These are phyloP conservation scores for Cerioporus squamosus DNA, from an alignment of 1,284 basidiomycete species.

Conservation along the genomic window DNA sequence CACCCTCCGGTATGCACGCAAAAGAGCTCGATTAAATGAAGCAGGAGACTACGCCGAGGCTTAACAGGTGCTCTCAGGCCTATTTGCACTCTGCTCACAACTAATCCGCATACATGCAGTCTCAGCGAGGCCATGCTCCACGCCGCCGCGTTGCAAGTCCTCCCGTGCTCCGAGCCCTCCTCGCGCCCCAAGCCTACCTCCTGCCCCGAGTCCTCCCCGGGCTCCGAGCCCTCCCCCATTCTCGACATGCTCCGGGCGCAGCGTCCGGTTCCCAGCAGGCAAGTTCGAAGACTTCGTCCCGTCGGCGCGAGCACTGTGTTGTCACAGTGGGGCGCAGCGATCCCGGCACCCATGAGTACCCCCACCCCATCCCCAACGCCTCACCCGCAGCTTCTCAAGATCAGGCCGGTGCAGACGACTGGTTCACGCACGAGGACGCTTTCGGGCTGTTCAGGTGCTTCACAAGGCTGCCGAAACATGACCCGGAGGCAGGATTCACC, in stretches of 20 bases:
- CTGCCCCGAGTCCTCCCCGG: too few relatives aligned
- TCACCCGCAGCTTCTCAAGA: not conserved
- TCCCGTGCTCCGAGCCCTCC: too few relatives aligned
- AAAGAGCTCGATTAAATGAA: not conserved
- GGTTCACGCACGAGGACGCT: not conserved
- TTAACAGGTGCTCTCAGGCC: too few relatives aligned
- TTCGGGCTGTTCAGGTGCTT: conserved; percentile 6
- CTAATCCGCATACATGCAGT: too few relatives aligned
- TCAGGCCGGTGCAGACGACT: not conserved
- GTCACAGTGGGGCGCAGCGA: not conserved
- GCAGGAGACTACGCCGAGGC: too few relatives aligned
- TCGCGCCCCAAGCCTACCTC: too few relatives aligned
- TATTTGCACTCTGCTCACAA: too few relatives aligned
- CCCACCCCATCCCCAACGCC: not conserved
- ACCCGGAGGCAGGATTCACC: not conserved
- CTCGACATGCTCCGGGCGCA: not conserved
- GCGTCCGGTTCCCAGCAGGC: not conserved
- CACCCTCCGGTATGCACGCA: not conserved
- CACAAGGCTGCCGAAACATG: not conserved
- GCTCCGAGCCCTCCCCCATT: too few relatives aligned
- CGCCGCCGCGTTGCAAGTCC: too few relatives aligned
- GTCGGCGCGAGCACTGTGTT: not conserved
- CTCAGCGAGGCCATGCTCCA: too few relatives aligned
- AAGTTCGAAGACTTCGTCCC: not conserved
- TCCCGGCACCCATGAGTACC: too few relatives aligned